Percentiles rank a stretch among this genome's conserved stretches.
Conservation (phyloP, 495 filamentous ascomycete genomes). For the Trypethelium eluteriae region DNA sequence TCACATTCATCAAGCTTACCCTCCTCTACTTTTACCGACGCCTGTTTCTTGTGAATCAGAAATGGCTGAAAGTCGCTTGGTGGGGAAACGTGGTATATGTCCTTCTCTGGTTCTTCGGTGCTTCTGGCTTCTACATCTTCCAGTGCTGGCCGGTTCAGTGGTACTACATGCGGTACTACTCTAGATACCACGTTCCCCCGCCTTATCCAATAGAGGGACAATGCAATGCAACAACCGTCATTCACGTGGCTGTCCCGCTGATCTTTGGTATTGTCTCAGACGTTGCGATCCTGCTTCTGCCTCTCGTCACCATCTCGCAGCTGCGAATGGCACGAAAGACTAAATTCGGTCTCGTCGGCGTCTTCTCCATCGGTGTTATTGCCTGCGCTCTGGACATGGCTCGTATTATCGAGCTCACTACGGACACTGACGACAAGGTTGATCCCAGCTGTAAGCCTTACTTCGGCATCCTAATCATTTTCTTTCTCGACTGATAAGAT, state of each 20-base stretch:
- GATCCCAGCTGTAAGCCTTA: slow-evolving; percentile 32
- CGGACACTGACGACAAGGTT: slow-evolving; percentile 28
- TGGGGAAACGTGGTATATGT: slow-evolving; percentile 33
- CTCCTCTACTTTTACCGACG: slow-evolving; percentile 34
- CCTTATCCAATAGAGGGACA: slow-evolving; percentile 25
- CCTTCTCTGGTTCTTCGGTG: slow-evolving; percentile 31
- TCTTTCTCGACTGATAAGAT: neutral
- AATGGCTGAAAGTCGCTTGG: slow-evolving; percentile 30
- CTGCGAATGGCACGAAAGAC: slow-evolving; percentile 26
- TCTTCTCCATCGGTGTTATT: slow-evolving; percentile 23
- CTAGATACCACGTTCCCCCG: slow-evolving; percentile 15
- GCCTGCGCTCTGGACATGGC: neutral
- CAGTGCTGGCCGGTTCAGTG: slow-evolving; percentile 31
- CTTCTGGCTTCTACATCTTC: slow-evolving; percentile 31
- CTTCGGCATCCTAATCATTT: neutral
- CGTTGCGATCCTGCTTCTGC: slow-evolving; percentile 30
- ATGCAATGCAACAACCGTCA: slow-evolving; percentile 28
- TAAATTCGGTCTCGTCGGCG: slow-evolving; percentile 31
- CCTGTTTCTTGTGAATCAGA: slow-evolving; percentile 28
- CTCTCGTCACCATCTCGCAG: slow-evolving; percentile 29
- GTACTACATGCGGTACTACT: slow-evolving; percentile 31
- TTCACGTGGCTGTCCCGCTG: slow-evolving; percentile 13
- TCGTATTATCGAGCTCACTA: neutral
- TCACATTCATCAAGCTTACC: slow-evolving; percentile 29
- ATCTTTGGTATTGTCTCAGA: neutral